A percentile compares a stretch with the other conserved stretches of the same genome.
These are phyloP conservation scores for Cadophora sp. DNA, from an alignment of 2,329 filamentous ascomycete species.

Conservation along the genomic window DNA sequence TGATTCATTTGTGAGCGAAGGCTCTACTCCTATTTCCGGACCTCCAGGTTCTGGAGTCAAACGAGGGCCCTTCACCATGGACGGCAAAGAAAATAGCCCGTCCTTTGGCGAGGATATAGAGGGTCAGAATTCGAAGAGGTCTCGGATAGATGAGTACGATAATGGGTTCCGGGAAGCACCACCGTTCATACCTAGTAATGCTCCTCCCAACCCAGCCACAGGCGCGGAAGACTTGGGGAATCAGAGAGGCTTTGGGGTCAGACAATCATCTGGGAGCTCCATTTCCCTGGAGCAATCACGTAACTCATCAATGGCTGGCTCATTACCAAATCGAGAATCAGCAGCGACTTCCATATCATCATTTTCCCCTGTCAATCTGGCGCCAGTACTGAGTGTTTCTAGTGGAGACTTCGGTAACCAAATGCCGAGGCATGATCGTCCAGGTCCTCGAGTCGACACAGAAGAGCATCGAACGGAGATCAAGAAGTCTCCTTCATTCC, in stretches of 20 bases:
- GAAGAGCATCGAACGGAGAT: not conserved
- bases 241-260: not conserved
- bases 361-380: not conserved
- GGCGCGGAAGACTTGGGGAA: not conserved
- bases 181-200: not conserved
- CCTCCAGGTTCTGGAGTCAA: not conserved
- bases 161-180: not conserved
- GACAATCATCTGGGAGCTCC: constrained; percentile 1
- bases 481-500: constrained; percentile 5
- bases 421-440: not conserved
- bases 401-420: not conserved
- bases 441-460: not conserved
- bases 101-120: not conserved
- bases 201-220: not conserved
- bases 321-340: not conserved
- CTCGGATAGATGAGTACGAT: not conserved
- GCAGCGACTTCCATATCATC: constrained; percentile 3
- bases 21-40: not conserved
- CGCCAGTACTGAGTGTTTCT: not conserved
- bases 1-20: not conserved
- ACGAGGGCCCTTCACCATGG: not conserved
- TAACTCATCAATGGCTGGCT: constrained; percentile 1
- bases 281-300: not conserved
- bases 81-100: not conserved
- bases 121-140: not conserved